phyloP scores from a whole-genome alignment of 306 rosid genomes.

The Hippophae tibetana region DNA sequence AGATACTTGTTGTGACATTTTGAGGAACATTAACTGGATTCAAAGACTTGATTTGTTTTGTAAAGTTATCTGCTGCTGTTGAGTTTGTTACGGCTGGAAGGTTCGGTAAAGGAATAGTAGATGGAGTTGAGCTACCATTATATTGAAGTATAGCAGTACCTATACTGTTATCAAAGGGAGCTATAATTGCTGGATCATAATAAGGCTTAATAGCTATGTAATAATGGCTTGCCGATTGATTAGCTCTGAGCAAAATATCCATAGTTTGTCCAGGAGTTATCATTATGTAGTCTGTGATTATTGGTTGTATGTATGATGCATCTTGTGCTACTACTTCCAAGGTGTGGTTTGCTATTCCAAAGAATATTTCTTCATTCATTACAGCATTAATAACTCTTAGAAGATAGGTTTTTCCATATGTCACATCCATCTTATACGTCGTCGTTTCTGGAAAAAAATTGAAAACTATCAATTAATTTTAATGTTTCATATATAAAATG shows the following conservation, averaged over 20 bases:
- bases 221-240: constrained; percentile 10
- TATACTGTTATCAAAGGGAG: constrained; percentile 10
- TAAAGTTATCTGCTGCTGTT: constrained; percentile 8
- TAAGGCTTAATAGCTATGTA: constrained; percentile 15
- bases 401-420: constrained; percentile 29
- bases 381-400: constrained; percentile 16
- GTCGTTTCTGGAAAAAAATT: constrained; percentile 21
- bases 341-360: constrained; percentile 30
- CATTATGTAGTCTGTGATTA: constrained; percentile 22
- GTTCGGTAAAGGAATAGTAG: not conserved
- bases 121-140: not conserved
- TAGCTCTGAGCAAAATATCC: constrained; percentile 34
- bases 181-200: not conserved
- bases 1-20: constrained; percentile 9
- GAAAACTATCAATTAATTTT: too few relatives aligned
- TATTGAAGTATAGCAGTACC: constrained; percentile 2
- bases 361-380: constrained; percentile 35
- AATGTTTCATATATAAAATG: not conserved
- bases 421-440: constrained; percentile 7
- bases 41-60: constrained; percentile 16
- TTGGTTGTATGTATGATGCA: constrained; percentile 30
- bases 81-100: not conserved
- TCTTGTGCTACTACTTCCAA: constrained; percentile 28
- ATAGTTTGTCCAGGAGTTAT: constrained; percentile 44
- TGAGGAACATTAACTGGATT: constrained; percentile 19